Percentiles rank a stretch among this genome's conserved stretches.
phyloP scores from a whole-genome alignment of 345 rosid genomes.

The Theobroma cacao region DNA sequence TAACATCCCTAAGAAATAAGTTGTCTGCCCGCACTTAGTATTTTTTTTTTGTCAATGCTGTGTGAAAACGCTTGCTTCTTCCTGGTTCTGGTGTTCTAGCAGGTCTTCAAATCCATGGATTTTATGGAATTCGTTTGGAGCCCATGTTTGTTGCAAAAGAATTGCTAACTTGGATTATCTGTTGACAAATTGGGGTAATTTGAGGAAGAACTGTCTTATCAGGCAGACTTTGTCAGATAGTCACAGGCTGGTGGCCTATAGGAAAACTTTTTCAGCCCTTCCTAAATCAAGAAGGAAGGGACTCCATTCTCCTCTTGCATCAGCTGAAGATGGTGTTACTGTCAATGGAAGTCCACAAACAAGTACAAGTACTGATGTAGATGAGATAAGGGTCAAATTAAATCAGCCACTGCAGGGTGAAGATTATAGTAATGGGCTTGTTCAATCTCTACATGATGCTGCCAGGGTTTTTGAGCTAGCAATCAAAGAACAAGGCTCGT shows the following conservation, averaged over 20 bases:
- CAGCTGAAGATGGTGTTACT: slow-evolving; percentile 75
- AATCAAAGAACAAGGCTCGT: slow-evolving; percentile 50
- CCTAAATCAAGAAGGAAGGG: slow-evolving; percentile 39
- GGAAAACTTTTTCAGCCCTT: slow-evolving; percentile 21
- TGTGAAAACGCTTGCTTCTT: background rate
- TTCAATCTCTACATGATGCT: slow-evolving; percentile 80
- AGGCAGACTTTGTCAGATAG: slow-evolving; percentile 32
- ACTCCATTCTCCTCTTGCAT: slow-evolving; percentile 39
- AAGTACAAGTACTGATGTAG: slow-evolving; percentile 50
- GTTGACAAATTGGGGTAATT: slow-evolving; percentile 44
- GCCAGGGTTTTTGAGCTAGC: slow-evolving; percentile 86
- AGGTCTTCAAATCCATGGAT: slow-evolving; percentile 53
- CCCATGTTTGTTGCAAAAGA: slow-evolving; percentile 37
- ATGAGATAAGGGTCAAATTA: slow-evolving; percentile 68
- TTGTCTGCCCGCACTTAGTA: background rate
- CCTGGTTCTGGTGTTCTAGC: slow-evolving; percentile 28
- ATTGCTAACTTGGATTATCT: slow-evolving; percentile 34
- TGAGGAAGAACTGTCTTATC: slow-evolving; percentile 40
- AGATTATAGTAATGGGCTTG: slow-evolving; percentile 67
- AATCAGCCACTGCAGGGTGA: slow-evolving; percentile 63
- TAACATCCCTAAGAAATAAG: background rate
- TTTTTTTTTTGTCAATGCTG: slow-evolving; percentile 23
- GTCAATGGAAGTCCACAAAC: slow-evolving; percentile 61
- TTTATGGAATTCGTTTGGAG: slow-evolving; percentile 39
- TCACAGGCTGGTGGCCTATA: slow-evolving; percentile 24